phyloP scores from a whole-genome alignment of 1,284 basidiomycete species.

The Ceratobasidium papillatum region DNA sequence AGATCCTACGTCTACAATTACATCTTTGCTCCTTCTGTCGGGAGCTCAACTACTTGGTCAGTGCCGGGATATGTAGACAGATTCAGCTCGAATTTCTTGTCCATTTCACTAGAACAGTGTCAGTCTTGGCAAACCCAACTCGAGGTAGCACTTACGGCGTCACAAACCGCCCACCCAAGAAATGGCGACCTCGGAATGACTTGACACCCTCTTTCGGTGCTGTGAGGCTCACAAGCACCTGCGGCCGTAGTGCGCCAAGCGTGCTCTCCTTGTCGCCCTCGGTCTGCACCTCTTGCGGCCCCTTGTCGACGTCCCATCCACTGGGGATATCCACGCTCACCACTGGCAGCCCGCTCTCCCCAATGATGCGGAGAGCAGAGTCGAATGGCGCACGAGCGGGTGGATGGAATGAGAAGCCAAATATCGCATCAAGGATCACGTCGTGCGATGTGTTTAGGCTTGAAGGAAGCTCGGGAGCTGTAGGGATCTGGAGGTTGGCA shows the following conservation, averaged over 20 bases:
- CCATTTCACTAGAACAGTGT: conserved; percentile 62
- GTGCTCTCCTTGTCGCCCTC: conserved; percentile 44
- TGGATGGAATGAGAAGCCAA: conserved; percentile 95
- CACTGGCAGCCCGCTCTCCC: conserved; percentile 73
- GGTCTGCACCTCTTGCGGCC: conserved; percentile 52
- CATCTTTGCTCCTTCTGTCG: conserved; percentile 20
- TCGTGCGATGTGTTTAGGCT: conserved; percentile 62
- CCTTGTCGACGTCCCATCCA: conserved; percentile 94
- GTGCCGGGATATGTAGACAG: conserved; percentile 78
- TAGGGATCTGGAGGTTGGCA: conserved; percentile 82
- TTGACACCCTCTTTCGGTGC: conserved; percentile 91
- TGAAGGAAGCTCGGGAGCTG: conserved; percentile 62
- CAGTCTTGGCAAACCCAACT: neutral
- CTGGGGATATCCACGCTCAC: conserved; percentile 94
- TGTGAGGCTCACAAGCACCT: conserved; percentile 89
- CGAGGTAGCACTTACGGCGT: conserved; percentile 67
- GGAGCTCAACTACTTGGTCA: conserved; percentile 81
- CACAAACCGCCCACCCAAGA: conserved; percentile 92
- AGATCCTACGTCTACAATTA: neutral
- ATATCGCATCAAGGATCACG: conserved; percentile 93
- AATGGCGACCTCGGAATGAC: conserved; percentile 83
- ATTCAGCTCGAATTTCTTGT: conserved; percentile 77
- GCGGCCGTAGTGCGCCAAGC: conserved; percentile 67
- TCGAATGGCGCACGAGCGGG: conserved; percentile 92
- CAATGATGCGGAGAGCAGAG: conserved; percentile 72